Base-by-base conservation (phyloP, 2,329 filamentous ascomycete genomes). In the Ciborinia camelliae region DNA sequence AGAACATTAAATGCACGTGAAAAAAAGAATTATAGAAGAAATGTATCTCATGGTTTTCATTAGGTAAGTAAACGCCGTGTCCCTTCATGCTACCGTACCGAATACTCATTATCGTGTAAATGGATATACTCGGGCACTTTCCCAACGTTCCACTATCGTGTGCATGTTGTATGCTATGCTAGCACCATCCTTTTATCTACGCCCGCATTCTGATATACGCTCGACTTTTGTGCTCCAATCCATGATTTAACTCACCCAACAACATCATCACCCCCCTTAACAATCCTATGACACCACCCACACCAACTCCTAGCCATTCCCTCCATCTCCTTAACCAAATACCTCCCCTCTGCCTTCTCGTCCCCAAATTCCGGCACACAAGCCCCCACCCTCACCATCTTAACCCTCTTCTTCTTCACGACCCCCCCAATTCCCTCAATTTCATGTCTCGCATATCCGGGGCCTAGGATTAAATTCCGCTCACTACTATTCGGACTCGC, bases 381-480 rank as follows among this genome's bases (percentile, higher is more conserved):
- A 5, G 89, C 90, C 0, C 93, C 94, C 0, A 97, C 87, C 66
- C 84, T 84, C 7, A 96, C 86, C 79, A 91, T 88, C 72, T 89
- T 88, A 72, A 95, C 91, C n/a, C 90, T 82, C 78, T 94, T 96
- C 67, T 89, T 90, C 81, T 96, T 96, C 62, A 97, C 86, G 18
- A 90, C 84, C 0, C 93, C 93, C 14, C 93, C 93, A 52, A 97
- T 90, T 2, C 93, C 93, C 73, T 96, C 91, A 66, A 97, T 90
- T 77, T 97, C 93, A 73, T 97, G 92, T 50, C 90, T 83, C 64
- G 87, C 83, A 73, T 97, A 97, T 3, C 92, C 92, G 0, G 90
- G 82, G 65, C 89, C 79, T 69, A 82, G 76, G 70, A 59, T 74
- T 63, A 35, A 71, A 67, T 59, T 74, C 15, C 64, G 65, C 15